A percentile compares a stretch with the other conserved stretches of the same genome.
Evolutionary conservation across 2,329 filamentous ascomycete genomes (phyloP).

Genomic region (Nectriaceae sp.): DNA sequence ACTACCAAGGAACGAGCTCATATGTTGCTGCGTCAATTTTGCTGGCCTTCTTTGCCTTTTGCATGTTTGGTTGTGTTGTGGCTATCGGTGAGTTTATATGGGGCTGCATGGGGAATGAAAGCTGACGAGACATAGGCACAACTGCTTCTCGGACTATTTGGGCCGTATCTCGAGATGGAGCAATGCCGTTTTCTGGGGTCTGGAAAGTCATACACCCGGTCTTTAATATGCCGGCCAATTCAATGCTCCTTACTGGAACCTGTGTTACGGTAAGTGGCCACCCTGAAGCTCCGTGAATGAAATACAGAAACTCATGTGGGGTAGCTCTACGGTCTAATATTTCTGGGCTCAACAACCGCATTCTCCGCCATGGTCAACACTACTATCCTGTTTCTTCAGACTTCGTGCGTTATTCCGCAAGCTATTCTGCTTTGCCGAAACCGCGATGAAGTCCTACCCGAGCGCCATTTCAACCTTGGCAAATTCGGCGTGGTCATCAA

Average conservation of each 20-base stretch:
- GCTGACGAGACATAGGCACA: constrained; percentile 9
- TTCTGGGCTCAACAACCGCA: constrained; percentile 31
- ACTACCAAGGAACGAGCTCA: constrained; percentile 20
- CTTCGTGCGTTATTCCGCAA: constrained; percentile 28
- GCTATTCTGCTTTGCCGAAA: constrained; percentile 27
- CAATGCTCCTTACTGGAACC: constrained; percentile 16
- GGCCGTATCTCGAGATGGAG: constrained; percentile 27
- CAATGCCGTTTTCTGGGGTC: constrained; percentile 25
- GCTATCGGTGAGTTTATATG: constrained; percentile 15
- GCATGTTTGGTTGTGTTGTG: constrained; percentile 22
- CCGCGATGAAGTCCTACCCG: constrained; percentile 25
- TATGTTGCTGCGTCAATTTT: constrained; percentile 12
- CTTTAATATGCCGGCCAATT: constrained; percentile 30
- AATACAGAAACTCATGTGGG: accelerated
- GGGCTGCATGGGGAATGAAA: neutral
- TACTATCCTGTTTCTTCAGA: constrained; percentile 28
- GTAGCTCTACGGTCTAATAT: constrained; percentile 31
- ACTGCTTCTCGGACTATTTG: constrained; percentile 23
- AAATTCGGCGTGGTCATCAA: constrained; percentile 26
- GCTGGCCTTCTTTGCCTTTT: constrained; percentile 22
- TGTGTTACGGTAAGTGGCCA: constrained; percentile 11
- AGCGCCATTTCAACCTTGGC: constrained; percentile 26
- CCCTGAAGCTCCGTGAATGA: neutral
- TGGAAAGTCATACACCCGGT: constrained; percentile 21
- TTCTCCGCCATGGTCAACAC: constrained; percentile 29